phyloP scores from a whole-genome alignment of 108 stramenopile species.

The Cylindrotheca closterium region DNA sequence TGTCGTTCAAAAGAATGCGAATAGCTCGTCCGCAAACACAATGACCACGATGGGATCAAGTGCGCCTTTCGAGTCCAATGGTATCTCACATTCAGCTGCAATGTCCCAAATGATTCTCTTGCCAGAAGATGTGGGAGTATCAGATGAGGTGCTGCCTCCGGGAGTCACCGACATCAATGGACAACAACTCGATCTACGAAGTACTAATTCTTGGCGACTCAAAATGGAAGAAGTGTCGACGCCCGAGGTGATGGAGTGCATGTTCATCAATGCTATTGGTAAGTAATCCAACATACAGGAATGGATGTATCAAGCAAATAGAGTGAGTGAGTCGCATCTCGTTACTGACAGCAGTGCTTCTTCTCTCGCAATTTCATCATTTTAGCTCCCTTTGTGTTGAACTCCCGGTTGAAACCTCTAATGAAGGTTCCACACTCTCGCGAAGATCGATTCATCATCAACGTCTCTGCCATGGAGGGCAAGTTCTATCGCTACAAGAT shows the following conservation, averaged over 20 bases:
- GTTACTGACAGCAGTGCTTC: no score
- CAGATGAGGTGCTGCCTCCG: constrained; percentile 61
- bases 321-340: no score
- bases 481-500: constrained; percentile 93
- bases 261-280: constrained; percentile 81
- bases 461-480: constrained; percentile 93
- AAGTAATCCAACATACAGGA: neutral
- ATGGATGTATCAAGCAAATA: no score
- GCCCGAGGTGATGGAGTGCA: constrained; percentile 88
- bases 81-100: constrained; percentile 78
- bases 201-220: constrained; percentile 84
- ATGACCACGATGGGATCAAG: constrained; percentile 4
- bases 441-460: constrained; percentile 76
- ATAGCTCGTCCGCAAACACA: neutral
- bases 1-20: neutral
- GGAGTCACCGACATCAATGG: constrained; percentile 87
- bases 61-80: constrained; percentile 69
- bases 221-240: constrained; percentile 88
- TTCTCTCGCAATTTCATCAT: no score
- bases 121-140: constrained; percentile 85
- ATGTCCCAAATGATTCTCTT: constrained; percentile 81
- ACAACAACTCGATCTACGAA: constrained; percentile 86
- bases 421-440: constrained; percentile 47
- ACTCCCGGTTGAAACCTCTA: constrained; percentile 82
- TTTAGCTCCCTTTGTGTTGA: constrained; percentile 89